Conservation (phyloP, 371 early-diverging fungal genomes). For the Actinomortierella wolfii region DNA sequence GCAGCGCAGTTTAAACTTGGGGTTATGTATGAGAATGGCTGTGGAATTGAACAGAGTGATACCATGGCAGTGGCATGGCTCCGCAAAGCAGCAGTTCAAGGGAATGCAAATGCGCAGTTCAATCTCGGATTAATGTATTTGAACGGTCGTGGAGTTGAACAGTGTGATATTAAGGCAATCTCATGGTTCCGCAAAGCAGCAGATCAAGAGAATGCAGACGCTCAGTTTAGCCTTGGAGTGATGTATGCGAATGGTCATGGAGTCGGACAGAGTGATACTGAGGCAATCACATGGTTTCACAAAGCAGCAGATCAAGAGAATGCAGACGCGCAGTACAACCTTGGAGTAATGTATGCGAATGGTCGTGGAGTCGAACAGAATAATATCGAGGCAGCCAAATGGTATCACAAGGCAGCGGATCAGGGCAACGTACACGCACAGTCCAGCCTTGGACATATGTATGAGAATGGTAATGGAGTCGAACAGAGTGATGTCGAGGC, state of each 20-base stretch:
- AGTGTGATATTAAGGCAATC: slow-evolving; percentile 69
- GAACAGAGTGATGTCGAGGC: slow-evolving; percentile 67
- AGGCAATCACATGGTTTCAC: slow-evolving; percentile 75
- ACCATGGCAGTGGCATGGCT: too few relatives aligned
- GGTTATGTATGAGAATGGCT: too few relatives aligned
- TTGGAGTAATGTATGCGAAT: slow-evolving; percentile 85
- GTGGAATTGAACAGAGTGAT: too few relatives aligned
- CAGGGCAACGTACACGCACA: slow-evolving; percentile 74
- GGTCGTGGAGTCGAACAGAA: slow-evolving; percentile 76
- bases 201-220: slow-evolving; percentile 72
- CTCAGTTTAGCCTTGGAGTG: slow-evolving; percentile 67
- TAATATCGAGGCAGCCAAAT: slow-evolving; percentile 65
- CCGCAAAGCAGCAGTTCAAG: too few relatives aligned
- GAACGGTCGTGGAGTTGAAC: slow-evolving; percentile 72
- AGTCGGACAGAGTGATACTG: slow-evolving; percentile 63
- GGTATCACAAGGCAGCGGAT: slow-evolving; percentile 77
- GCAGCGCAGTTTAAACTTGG: too few relatives aligned
- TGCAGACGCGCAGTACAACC: slow-evolving; percentile 79
- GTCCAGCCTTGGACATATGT: slow-evolving; percentile 76
- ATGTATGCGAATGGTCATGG: slow-evolving; percentile 82
- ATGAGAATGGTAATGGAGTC: slow-evolving; percentile 82
- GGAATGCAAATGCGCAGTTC: slow-evolving; percentile 72
- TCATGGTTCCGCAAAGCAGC: slow-evolving; percentile 74
- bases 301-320: slow-evolving; percentile 66
- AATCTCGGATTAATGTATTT: slow-evolving; percentile 81